Base-by-base conservation (phyloP, 352 stramenopile species). In the Phytophthora fragariaefolia region DNA sequence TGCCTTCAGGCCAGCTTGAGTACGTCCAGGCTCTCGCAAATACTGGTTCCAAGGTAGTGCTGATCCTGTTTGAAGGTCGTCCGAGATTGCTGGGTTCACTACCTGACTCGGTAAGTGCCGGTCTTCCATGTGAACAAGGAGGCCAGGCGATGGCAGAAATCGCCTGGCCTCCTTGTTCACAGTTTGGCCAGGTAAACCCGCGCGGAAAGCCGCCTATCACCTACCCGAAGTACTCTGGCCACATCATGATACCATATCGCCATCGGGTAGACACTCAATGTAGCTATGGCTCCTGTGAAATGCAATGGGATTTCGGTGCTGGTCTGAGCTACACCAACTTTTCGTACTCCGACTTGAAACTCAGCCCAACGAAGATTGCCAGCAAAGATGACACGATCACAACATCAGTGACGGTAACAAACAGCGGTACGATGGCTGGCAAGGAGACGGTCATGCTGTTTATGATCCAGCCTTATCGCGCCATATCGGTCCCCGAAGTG, bases 101-200 rank as follows among this genome's bases (percentile, higher is more conserved):
- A 6, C 94, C 91, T 55, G 81, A 86, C 22, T 70, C 89, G 15
- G 86, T 89, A 17, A 71, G 86, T 30, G 91, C 85, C 24, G 71
- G 90, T 50, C 67, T 96, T 8, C 80, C 87, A 1, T 88, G 91
- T 12, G 85, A 93, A 38, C 59, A 82, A n/a, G 90, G 91, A 26
- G 91, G 91, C 1, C 83, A 92, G 63, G 90, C 89, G 4, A 84
- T 97, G 38, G 85, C 91, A 4, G 87, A 97, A 55, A 82, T 97
- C 36, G n/a, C n/a, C n/a, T n/a, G n/a, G n/a, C n/a, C n/a, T n/a
- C n/a, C n/a, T n/a, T n/a, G n/a, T n/a, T n/a, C n/a, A n/a, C 34
- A 96, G 9, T 89, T 82, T 40, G 90, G 91, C 7, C 47, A 79
- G 8, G 77, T 90, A 15, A 96, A 95, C 62, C 89, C 90, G 18